Percentiles rank a stretch among this genome's conserved stretches.
Evolutionary conservation across 768 basidiomycete genomes (phyloP).

Genomic region (Russula dissimulans): DNA sequence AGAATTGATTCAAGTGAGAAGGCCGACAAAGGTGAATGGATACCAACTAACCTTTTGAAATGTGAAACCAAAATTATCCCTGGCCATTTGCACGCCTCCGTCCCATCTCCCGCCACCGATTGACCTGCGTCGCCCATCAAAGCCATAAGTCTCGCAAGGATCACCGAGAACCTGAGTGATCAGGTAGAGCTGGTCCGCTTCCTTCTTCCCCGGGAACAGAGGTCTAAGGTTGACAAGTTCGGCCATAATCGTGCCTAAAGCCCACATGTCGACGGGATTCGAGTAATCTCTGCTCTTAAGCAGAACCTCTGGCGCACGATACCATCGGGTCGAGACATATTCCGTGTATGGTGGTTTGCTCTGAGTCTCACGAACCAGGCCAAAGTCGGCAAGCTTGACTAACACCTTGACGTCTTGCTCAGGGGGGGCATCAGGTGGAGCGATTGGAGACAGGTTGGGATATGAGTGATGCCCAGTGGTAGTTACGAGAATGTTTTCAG

Average conservation of each 20-base stretch:
- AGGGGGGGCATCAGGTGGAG: conserved; percentile 50
- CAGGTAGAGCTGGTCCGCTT: conserved; percentile 83
- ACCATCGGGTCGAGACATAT: conserved; percentile 99
- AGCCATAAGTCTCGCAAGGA: conserved; percentile 74
- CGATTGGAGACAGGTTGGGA: conserved; percentile 62
- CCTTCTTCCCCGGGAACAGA: conserved; percentile 87
- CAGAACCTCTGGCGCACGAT: conserved; percentile 95
- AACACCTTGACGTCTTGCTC: conserved; percentile 95
- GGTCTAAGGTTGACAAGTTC: conserved; percentile 93
- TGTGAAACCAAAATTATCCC: conserved; percentile 62
- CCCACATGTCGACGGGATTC: conserved; percentile 99
- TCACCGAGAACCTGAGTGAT: conserved; percentile 94
- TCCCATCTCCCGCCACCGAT: conserved; percentile 87
- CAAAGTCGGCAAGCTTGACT: conserved; percentile 98
- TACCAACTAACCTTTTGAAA: conserved; percentile 71
- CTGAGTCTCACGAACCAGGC: conserved; percentile 82
- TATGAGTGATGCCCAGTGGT: conserved; percentile 95
- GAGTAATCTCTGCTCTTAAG: conserved; percentile 89
- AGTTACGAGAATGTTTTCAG: conserved; percentile 96
- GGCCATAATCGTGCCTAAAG: conserved; percentile 95
- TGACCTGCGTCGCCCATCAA: conserved; percentile 55
- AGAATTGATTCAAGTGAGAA: background rate
- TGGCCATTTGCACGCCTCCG: conserved; percentile 80
- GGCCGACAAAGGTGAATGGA: conserved; percentile 2
- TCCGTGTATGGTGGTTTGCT: conserved; percentile 94